phyloP scores from a whole-genome alignment of 192 early-diverging fungal species.

The Entomortierella chlamydospora region DNA sequence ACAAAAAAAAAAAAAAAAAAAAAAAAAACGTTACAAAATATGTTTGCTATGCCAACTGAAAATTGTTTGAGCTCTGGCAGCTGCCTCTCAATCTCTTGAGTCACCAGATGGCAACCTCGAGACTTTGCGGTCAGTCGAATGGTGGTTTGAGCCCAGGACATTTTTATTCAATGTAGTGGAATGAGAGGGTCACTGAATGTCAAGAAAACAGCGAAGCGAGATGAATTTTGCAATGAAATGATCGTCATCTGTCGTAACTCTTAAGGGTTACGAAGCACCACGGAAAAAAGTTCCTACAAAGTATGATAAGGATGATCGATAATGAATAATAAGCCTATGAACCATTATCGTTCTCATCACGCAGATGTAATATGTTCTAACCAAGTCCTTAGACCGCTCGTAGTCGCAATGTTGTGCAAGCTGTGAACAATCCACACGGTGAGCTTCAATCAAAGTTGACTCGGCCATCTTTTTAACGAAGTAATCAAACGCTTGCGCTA shows the following conservation, averaged over 20 bases:
- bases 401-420: conserved; percentile 31
- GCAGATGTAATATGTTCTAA: conserved; percentile 7
- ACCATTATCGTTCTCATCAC: too few relatives aligned
- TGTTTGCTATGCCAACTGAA: conserved; percentile 84
- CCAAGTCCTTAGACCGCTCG: conserved; percentile 36
- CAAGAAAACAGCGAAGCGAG: too few relatives aligned
- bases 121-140: conserved; percentile 68
- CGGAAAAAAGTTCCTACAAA: too few relatives aligned
- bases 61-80: conserved; percentile 74
- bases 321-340: too few relatives aligned
- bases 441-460: conserved; percentile 15
- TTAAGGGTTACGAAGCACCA: too few relatives aligned
- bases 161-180: conserved; percentile 20
- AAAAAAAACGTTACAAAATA: conserved; percentile 72
- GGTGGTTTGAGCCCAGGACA: conserved; percentile 76
- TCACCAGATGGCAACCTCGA: conserved; percentile 84
- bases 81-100: conserved; percentile 71
- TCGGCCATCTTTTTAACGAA: conserved; percentile 21
- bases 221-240: too few relatives aligned
- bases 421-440: conserved; percentile 6
- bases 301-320: too few relatives aligned
- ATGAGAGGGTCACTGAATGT: too few relatives aligned
- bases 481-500: conserved; percentile 45
- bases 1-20: background rate
- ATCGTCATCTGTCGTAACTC: too few relatives aligned